Percentiles rank a stretch among this genome's conserved stretches.
Evolutionary conservation across 805 yeast genomes (phyloP).

Genomic region (Blastobotrys parvus): DNA sequence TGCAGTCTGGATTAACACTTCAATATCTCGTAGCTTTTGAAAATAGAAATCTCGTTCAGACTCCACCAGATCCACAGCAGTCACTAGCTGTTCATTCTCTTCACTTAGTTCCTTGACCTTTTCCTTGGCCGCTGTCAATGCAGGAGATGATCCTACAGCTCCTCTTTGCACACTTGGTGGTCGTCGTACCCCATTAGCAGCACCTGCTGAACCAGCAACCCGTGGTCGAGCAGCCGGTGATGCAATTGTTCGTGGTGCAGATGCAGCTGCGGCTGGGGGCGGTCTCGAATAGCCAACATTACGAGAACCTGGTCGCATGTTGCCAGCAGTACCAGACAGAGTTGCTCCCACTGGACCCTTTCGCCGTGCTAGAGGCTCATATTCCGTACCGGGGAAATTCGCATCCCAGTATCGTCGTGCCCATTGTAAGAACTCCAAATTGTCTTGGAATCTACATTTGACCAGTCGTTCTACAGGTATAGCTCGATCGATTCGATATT

Average conservation of each 20-base stretch:
- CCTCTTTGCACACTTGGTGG: constrained; percentile 5
- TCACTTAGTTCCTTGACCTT: constrained; percentile 35
- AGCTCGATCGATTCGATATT: constrained; percentile 59
- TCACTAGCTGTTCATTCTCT: constrained; percentile 49
- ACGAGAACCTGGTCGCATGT: not conserved
- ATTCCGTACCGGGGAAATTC: constrained; percentile 55
- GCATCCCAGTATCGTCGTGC: constrained; percentile 75
- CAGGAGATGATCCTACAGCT: constrained; percentile 6
- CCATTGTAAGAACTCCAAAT: constrained; percentile 93
- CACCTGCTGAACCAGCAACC: constrained; percentile 1
- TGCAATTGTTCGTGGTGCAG: constrained; percentile 6
- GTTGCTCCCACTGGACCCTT: constrained; percentile 22
- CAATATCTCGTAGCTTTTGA: constrained; percentile 81
- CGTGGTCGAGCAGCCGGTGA: constrained; percentile 6
- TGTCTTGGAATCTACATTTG: constrained; percentile 88
- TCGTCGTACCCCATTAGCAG: constrained; percentile 2
- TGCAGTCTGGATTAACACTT: constrained; percentile 62
- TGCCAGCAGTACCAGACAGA: no score
- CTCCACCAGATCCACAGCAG: constrained; percentile 53
- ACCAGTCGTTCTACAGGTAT: constrained; percentile 76
- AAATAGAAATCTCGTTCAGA: constrained; percentile 87
- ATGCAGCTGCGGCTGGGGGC: not conserved
- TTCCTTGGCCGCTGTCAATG: constrained; percentile 35
- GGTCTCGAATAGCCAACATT: constrained; percentile 1
- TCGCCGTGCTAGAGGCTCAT: constrained; percentile 62